Evolutionary conservation across 1,284 basidiomycete genomes (phyloP).

Genomic region (Filobasidium uniguttulatum): DNA sequence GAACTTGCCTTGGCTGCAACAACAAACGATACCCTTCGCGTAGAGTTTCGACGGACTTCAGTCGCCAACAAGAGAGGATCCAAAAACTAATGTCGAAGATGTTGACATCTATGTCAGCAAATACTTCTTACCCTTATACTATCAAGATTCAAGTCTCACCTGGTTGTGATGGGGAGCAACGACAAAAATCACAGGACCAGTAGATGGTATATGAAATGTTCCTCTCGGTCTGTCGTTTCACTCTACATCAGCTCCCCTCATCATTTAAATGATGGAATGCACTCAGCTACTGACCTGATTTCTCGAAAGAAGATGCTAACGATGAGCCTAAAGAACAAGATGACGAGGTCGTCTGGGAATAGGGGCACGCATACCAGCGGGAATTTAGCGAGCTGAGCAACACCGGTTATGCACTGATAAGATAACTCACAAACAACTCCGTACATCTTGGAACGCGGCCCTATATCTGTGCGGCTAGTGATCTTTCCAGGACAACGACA

Average conservation of each 20-base stretch:
- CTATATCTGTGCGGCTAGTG: too few relatives aligned
- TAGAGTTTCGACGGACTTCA: constrained; percentile 74
- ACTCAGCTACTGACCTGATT: constrained; percentile 45
- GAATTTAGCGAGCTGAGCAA: too few relatives aligned
- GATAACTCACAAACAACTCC: too few relatives aligned
- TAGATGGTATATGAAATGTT: background rate
- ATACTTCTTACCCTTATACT: background rate
- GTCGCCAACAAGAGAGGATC: constrained; percentile 81
- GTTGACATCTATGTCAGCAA: background rate
- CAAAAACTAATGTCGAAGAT: constrained; percentile 59
- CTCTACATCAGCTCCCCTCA: background rate
- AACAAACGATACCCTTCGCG: constrained; percentile 73
- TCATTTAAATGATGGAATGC: background rate
- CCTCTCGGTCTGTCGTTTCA: constrained; percentile 9
- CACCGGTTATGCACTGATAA: too few relatives aligned
- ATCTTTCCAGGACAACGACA: too few relatives aligned
- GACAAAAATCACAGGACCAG: background rate
- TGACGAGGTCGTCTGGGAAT: constrained; percentile 32
- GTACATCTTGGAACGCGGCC: too few relatives aligned
- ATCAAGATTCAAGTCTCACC: background rate
- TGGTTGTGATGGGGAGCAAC: too few relatives aligned
- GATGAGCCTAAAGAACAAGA: constrained; percentile 52
- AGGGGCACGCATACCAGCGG: too few relatives aligned
- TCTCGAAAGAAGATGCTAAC: constrained; percentile 96
- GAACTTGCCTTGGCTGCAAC: constrained; percentile 61